Conservation (phyloP, 306 rosid species). For the Potentilla sterilis region DNA sequence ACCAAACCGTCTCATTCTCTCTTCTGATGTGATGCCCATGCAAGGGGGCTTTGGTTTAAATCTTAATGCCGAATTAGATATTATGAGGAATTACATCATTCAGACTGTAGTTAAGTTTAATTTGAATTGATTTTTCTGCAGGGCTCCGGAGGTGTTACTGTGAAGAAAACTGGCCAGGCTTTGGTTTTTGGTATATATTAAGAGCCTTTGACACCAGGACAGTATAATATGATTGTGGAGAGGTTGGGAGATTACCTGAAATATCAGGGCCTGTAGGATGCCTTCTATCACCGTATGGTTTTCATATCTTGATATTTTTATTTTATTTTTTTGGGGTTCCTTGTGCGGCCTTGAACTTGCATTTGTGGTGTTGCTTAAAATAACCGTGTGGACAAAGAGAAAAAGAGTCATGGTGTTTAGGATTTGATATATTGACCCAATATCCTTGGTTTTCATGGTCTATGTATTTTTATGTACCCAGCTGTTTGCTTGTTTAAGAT, state of each 20-base stretch:
- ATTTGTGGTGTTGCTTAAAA: conserved; percentile 24
- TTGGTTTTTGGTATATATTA: conserved; percentile 47
- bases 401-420: conserved; percentile 19
- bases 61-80: neutral
- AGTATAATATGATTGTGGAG: conserved; percentile 52
- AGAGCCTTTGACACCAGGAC: conserved; percentile 49
- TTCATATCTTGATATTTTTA: conserved; percentile 7
- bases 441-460: neutral
- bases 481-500: neutral
- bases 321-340: conserved; percentile 20
- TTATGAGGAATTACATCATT: neutral
- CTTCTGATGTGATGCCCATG: neutral
- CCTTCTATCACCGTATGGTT: conserved; percentile 17
- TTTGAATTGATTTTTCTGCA: conserved; percentile 20
- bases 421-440: conserved; percentile 12
- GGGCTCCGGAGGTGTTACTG: conserved; percentile 52
- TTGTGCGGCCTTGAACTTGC: conserved; percentile 24
- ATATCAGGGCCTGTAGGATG: conserved; percentile 39
- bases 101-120: neutral
- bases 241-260: conserved; percentile 57
- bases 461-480: conserved; percentile 24
- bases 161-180: conserved; percentile 49
- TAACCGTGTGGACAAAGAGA: conserved; percentile 8
- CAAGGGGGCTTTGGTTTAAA: neutral
- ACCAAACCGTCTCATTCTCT: neutral